A percentile compares a stretch with the other conserved stretches of the same genome.
Conservation (phyloP, 2,329 filamentous ascomycete species). For the Colletotrichum sp. region DNA sequence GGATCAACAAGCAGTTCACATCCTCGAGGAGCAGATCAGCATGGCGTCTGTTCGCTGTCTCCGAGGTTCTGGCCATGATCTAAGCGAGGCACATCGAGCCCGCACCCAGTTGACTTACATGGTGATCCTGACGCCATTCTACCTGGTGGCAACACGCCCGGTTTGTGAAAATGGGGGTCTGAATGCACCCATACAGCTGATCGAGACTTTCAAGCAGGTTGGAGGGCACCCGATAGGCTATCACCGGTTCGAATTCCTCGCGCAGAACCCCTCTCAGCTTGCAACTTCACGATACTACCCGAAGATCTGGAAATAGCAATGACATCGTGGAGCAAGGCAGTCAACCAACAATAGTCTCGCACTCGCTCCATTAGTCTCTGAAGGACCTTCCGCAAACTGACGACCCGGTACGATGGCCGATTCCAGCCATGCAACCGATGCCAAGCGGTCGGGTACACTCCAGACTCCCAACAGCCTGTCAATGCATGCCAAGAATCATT, state of each 20-base stretch:
- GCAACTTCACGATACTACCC: background rate
- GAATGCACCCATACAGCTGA: background rate
- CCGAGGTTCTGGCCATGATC: background rate
- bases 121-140: background rate
- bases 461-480: background rate
- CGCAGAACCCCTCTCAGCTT: background rate
- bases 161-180: background rate
- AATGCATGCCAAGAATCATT: conserved; percentile 3
- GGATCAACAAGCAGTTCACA: background rate
- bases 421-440: background rate
- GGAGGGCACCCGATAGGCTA: background rate
- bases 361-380: background rate
- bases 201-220: background rate
- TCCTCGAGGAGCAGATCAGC: background rate
- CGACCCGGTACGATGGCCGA: background rate
- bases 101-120: background rate
- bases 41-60: background rate
- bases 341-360: background rate
- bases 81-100: background rate
- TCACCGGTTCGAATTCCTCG: background rate
- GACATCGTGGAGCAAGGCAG: background rate
- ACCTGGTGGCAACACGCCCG: background rate
- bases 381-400: background rate
- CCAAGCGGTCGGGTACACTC: background rate
- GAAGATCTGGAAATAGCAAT: background rate